Evolutionary conservation across 192 early-diverging fungal genomes (phyloP), one percentile per base, ranked within the genome.

Genomic region (Backusella psychrophila): DNA sequence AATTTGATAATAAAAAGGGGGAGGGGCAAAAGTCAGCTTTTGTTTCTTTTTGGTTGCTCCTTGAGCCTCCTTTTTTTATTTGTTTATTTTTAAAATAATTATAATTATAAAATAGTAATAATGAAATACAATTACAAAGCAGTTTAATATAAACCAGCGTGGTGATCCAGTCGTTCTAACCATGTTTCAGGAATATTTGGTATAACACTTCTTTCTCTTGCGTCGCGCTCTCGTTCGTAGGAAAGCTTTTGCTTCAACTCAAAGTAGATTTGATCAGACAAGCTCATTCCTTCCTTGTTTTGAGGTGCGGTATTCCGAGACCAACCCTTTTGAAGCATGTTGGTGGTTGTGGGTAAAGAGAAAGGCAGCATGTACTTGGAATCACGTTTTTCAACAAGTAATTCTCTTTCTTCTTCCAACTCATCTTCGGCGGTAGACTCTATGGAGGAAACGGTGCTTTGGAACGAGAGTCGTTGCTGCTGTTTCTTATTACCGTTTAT

Each of bases 341-440:
- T 82, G 67, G 83, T 81, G 63, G 84, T 86, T 2, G 89, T 91
- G 1, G 90, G 90, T 38, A 91, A 81, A 8, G 89, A 86, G 79
- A 91, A 91, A 69, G 90, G 89, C 56, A 89, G 66, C 67, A 87
- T 78, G 71, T 87, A 87, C 4, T 74, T 72, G 0, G 89, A 83
- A 67, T 91, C 90, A 21, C 86, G 76, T 65, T 88, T 85, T 74
- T 89, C 87, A 38, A 73, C 83, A 76, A 86, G 84, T 70, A 83
- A 80, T 41, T 85, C 80, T 0, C 82, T 77, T 26, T 72, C 79
- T 23, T 83, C 80, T 74, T 84, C 71, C 26, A 77, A 29, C 66
- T 85, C 83, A 53, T 82, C 77, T 67, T 89, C 86, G 3, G 33
- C 14, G 4, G 42, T 26, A 14, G 56, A 63, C 12, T 63, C 41